Evolutionary conservation across 495 filamentous ascomycete genomes (phyloP), one percentile per base, ranked within the genome.

Genomic region (Podospora anserina): DNA sequence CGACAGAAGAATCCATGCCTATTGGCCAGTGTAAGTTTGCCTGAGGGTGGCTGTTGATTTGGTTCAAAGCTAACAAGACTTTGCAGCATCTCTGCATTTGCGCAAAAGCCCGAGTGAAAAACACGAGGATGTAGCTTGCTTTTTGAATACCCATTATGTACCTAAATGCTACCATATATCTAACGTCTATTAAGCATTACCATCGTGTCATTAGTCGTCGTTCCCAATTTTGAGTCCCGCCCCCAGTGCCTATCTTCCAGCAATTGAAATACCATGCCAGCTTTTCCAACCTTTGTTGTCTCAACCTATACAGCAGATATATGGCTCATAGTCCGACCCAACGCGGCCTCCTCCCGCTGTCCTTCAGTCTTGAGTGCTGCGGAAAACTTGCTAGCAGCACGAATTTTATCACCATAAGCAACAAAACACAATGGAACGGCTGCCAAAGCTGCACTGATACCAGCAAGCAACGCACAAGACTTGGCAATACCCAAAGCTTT

Each of bases 401-500:
- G 67, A 6, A 77, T 77, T 39, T 58, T 66, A 9, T 72, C 70
- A 0, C 69, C 75, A n/a, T 71, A 72, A 5, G 68, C 67, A 49
- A 77, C 70, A 26, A 77, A 77, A 13, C 64, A 55, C 56, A 77
- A 74, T 30, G 75, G 75, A 18, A 77, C 75, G n/a, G 71, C 26
- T 13, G 66, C 67, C 49, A 77, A 28, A 0, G 19, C 68, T 4
- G 72, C 70, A 53, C 72, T 71, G 67, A 77, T 62, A 13, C 71
- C 62, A 6, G 74, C 75, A 64, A 77, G 65, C 6, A 76, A 49
- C 1, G 72, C 72, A 49, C 72, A 76, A 5, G 75, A 72, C 72
- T 72, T 72, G 11, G 72, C 70, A 20, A 77, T 68, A 0, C 75
- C 75, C 28, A 77, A 18, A 5, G 44, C 64, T 0, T 62, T 64